These are phyloP conservation scores for Diaporthe sp. DNA, from an alignment of 2,329 filamentous ascomycete genomes.

Conservation along the genomic window DNA sequence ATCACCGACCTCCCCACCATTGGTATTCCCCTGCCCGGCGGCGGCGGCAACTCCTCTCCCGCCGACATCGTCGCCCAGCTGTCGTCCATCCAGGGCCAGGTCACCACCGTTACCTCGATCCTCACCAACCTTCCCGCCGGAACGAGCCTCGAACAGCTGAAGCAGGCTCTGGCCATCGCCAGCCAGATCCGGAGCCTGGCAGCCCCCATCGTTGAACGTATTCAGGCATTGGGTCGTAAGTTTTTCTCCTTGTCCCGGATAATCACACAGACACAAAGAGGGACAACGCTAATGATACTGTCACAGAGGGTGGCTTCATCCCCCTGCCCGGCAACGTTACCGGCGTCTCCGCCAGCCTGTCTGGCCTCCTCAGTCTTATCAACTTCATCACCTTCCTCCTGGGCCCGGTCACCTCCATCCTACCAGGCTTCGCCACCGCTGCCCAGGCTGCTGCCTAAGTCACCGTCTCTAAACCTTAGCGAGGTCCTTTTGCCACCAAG, in stretches of 20 bases:
- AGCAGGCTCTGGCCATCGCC: constrained; percentile 3
- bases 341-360: background rate
- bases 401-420: background rate
- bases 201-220: constrained; percentile 4
- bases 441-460: background rate
- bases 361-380: constrained; percentile 8
- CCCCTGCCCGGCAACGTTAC: background rate
- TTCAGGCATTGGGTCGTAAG: background rate
- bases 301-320: background rate
- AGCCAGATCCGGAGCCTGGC: constrained; percentile 6
- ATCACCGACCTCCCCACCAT: background rate
- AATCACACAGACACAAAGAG: background rate
- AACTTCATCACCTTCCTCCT: background rate
- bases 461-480: background rate
- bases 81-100: background rate
- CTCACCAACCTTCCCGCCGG: constrained; percentile 1
- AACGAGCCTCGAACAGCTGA: constrained; percentile 10
- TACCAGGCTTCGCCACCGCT: background rate
- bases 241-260: background rate
- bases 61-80: constrained; percentile 1
- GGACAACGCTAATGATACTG: no score
- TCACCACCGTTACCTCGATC: background rate
- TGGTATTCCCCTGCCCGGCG: background rate
- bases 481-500: background rate
- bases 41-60: background rate